Evolutionary conservation across 2,329 filamentous ascomycete genomes (phyloP).

Genomic region (Talaromyces amestolkiae): DNA sequence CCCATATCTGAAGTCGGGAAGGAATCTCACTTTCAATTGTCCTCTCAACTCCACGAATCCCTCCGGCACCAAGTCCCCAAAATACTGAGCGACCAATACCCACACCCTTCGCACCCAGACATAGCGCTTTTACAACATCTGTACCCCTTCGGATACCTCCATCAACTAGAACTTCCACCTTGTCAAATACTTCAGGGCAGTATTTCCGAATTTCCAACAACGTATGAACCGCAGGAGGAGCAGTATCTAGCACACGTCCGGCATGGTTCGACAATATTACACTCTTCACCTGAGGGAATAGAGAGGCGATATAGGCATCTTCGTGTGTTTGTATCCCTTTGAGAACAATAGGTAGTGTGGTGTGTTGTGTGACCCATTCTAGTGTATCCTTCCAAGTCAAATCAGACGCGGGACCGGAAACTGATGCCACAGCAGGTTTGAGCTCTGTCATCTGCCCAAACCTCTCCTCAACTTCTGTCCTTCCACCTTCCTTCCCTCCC

Average conservation of each 20-base stretch:
- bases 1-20: not conserved
- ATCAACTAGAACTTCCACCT: conserved; percentile 80
- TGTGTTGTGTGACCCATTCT: conserved; percentile 79
- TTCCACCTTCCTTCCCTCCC: conserved; percentile 32
- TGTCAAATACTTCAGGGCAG: conserved; percentile 66
- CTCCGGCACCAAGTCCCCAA: conserved; percentile 69
- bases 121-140: conserved; percentile 84
- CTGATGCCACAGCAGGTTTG: conserved; percentile 71
- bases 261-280: conserved; percentile 93
- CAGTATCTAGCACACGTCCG: conserved; percentile 78
- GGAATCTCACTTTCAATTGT: conserved; percentile 60
- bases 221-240: conserved; percentile 70
- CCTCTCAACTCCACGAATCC: conserved; percentile 61
- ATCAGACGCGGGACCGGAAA: conserved; percentile 81
- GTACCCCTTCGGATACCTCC: conserved; percentile 83
- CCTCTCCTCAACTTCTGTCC: conserved; percentile 45
- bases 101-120: conserved; percentile 78
- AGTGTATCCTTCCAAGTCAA: conserved; percentile 81
- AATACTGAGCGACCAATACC: conserved; percentile 73
- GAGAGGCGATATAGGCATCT: conserved; percentile 78
- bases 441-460: conserved; percentile 61
- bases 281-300: conserved; percentile 70
- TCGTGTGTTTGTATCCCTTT: conserved; percentile 95
- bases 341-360: conserved; percentile 79
- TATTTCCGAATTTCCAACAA: conserved; percentile 73